Percentiles rank a stretch among this genome's conserved stretches.
These are phyloP conservation scores for Candida railenensis DNA, from an alignment of 805 yeast species.

Conservation along the genomic window DNA sequence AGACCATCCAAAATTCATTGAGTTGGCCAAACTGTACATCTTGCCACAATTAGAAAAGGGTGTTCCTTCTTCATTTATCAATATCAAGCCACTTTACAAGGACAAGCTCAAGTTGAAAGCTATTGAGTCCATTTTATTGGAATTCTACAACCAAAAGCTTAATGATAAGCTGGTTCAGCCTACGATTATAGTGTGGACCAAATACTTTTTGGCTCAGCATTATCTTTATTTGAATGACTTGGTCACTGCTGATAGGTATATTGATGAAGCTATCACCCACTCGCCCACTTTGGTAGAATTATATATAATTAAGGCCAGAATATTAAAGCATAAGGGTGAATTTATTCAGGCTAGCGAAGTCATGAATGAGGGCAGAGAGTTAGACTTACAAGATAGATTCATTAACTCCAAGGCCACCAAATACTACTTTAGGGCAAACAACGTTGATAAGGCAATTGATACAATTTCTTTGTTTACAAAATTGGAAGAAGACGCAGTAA, in stretches of 20 bases:
- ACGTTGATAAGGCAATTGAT: slow-evolving; percentile 70
- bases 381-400: slow-evolving; percentile 89
- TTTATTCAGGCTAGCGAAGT: slow-evolving; percentile 58
- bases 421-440: slow-evolving; percentile 74
- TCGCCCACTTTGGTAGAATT: slow-evolving; percentile 87
- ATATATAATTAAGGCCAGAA: slow-evolving; percentile 75
- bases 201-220: slow-evolving; percentile 78
- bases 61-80: slow-evolving; percentile 87
- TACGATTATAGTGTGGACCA: slow-evolving; percentile 62
- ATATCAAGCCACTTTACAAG: slow-evolving; percentile 76
- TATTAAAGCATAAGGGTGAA: slow-evolving; percentile 71
- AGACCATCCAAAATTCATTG: slow-evolving; percentile 44
- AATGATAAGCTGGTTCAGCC: slow-evolving; percentile 37
- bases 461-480: slow-evolving; percentile 79
- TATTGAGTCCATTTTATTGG: slow-evolving; percentile 54
- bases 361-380: slow-evolving; percentile 67
- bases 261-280: slow-evolving; percentile 64
- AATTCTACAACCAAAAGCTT: slow-evolving; percentile 33
- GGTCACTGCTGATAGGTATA: slow-evolving; percentile 50
- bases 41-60: slow-evolving; percentile 66
- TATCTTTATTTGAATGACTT: slow-evolving; percentile 56
- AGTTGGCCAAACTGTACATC: slow-evolving; percentile 54
- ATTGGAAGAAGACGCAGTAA: slow-evolving; percentile 68
- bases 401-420: slow-evolving; percentile 86
- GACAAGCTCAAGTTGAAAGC: slow-evolving; percentile 36